Evolutionary conservation across 2,329 filamentous ascomycete genomes (phyloP), one percentile per base, ranked within the genome.

Genomic region (Fusarium sterilihyphosum): DNA sequence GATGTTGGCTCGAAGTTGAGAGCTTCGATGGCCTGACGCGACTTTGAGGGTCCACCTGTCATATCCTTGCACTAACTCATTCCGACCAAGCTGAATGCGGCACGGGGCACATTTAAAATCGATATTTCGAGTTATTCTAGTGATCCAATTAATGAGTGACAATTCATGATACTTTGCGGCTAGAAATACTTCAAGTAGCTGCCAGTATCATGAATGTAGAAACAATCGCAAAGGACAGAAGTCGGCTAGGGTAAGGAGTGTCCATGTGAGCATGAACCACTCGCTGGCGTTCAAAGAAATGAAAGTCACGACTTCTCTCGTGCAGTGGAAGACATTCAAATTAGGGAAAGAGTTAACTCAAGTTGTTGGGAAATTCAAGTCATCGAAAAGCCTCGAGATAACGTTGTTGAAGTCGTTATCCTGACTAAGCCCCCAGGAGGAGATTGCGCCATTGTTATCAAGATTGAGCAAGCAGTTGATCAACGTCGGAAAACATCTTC

Each of bases 271-370:
- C 10, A 22, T 4, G 4, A 49, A 26, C n/a, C 2, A 6, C 8
- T 24, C 6, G 6, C 22, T 44, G 3, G 8, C 0, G 4, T 13
- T 46, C 17, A 5, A 26, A 20, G 3, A 18, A 6, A 24, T 11
- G 0, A 44, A 44, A 4, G 9, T 0, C 17, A 26, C 5, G 11
- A 20, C 24, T 8, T 18, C n/a, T 46, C n/a, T 26, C 11, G 11
- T 2, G 20, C 4, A 3, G 0, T 29, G 8, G 7, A 4, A 29
- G 18, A 5, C 14, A 3, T 11, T 22, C 2, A 0, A 16, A 7
- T 22, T 16, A 5, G 9, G 1, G 4, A 11, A 29, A 11, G 6
- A 16, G 4, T 16, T 2, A 16, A 29, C 2, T 16, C 6, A 11
- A 8, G 13, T 16, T 9, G 4, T 49, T 17, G 14, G 10, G 5